phyloP scores from a whole-genome alignment of 805 yeast genomes.

The Torulaspora delbrueckii region DNA sequence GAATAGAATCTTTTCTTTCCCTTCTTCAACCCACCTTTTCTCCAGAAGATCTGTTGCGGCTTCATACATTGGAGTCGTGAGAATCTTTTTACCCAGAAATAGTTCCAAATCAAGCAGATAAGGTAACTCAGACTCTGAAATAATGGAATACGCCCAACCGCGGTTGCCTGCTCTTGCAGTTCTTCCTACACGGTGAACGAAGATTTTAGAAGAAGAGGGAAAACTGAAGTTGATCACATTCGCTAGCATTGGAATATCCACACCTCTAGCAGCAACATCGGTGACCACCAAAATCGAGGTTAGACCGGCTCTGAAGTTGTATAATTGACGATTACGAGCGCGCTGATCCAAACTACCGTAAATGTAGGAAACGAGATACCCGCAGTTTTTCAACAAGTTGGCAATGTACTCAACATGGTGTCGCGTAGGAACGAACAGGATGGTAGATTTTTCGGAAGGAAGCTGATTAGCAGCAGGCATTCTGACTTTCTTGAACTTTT shows the following conservation, averaged over 20 bases:
- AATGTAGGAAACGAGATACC: slow-evolving; percentile 82
- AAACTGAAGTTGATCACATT: slow-evolving; percentile 88
- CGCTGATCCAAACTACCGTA: slow-evolving; percentile 94
- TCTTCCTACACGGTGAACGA: slow-evolving; percentile 96
- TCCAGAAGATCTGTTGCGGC: slow-evolving; percentile 51
- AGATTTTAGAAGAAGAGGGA: slow-evolving; percentile 89
- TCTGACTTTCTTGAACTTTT: slow-evolving; percentile 46
- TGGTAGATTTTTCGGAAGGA: slow-evolving; percentile 83
- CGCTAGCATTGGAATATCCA: slow-evolving; percentile 93
- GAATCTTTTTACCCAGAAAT: slow-evolving; percentile 77
- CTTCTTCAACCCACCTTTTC: slow-evolving; percentile 41
- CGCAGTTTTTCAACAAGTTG: slow-evolving; percentile 62
- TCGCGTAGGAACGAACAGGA: slow-evolving; percentile 91
- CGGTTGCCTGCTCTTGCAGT: slow-evolving; percentile 98
- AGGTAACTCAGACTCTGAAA: slow-evolving; percentile 81
- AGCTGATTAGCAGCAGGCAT: slow-evolving; percentile 76
- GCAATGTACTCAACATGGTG: slow-evolving; percentile 95
- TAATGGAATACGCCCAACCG: slow-evolving; percentile 96
- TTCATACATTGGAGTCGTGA: slow-evolving; percentile 65
- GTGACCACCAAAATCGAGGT: slow-evolving; percentile 90
- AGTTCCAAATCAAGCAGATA: slow-evolving; percentile 85
- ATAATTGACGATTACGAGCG: slow-evolving; percentile 85
- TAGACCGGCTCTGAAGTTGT: slow-evolving; percentile 78
- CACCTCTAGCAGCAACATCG: slow-evolving; percentile 98
- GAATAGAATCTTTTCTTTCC: slow-evolving; percentile 36